Base-by-base conservation (phyloP, 169 alveolate species). In the Plasmodium knowlesi region DNA sequence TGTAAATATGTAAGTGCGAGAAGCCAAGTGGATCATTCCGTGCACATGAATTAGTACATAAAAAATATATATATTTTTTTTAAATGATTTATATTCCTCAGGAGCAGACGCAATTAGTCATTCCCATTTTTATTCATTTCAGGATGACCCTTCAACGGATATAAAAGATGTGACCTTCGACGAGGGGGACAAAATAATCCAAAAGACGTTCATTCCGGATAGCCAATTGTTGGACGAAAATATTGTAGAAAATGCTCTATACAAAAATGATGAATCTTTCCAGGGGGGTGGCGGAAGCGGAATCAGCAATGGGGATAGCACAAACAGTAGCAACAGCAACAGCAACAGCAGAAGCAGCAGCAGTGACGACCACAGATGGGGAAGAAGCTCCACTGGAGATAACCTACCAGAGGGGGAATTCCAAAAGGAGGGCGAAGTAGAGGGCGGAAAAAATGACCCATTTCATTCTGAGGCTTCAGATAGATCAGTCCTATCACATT, bases 141-240 rank as follows among this genome's bases (percentile, higher is more conserved):
- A 86, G 93, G 85, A 57, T 37, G 81, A 74, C 54, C 32, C 37
- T 34, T 86, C 93, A 32, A 28, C 9, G 25, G 73, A 74, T 76
- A 76, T 86, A 74, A 86, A n/a, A 28, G 50, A 86, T 19, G 50
- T 54, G 16, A 86, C 53, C 16, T 86, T 86, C 30, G 82, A 76
- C 25, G 74, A 14, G 41, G 37, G 61, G 39, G 71, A 86, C 67
- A 73, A 19, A 86, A 78, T 86, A 22, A 76, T 86, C 19, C 81
- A 86, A 50, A 74, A 86, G 82, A 86, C 81, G 8, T 86, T 86
- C 71, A 86, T 86, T 86, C 54, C 43, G 6, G 85, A 86, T 1
- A 39, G 41, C 10, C 86, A 86, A 53, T 74, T 86, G 82, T 19
- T 22, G 25, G 93, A 86, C 43, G 50, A 76, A 43, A 74, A 86